Conservation (phyloP, 441 rosid species). For the Erysimum pusillum region DNA sequence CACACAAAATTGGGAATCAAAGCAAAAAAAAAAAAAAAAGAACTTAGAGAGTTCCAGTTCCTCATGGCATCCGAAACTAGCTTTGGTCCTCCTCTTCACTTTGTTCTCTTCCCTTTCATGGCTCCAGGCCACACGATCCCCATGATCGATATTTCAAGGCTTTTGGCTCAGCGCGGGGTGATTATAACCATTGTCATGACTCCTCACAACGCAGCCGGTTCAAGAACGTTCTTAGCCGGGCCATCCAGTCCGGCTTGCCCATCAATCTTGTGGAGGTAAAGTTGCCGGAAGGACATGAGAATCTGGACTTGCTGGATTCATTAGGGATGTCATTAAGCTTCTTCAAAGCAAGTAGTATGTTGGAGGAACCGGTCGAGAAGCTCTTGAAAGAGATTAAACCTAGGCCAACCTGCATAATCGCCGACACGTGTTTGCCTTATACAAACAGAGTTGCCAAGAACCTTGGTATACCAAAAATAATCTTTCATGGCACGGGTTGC, state of each 20-base stretch:
- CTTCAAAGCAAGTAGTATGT: too few species aligned
- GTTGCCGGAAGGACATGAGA: too few species aligned
- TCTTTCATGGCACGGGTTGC: slow-evolving; percentile 53
- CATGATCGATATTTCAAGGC: slow-evolving; percentile 46
- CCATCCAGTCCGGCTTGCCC: slow-evolving; percentile 40
- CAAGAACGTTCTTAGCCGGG: slow-evolving; percentile 39
- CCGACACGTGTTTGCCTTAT: slow-evolving; percentile 46
- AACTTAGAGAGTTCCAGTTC: neutral
- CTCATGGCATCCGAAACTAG: slow-evolving; percentile 37
- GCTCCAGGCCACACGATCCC: slow-evolving; percentile 50
- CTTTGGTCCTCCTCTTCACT: slow-evolving; percentile 32
- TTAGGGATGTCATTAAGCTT: too few species aligned
- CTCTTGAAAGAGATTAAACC: slow-evolving; percentile 44
- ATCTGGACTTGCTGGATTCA: too few species aligned
- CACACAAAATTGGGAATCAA: slow-evolving; percentile 4
- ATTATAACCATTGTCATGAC: slow-evolving; percentile 41
- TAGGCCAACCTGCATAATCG: slow-evolving; percentile 50
- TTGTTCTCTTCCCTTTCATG: slow-evolving; percentile 48
- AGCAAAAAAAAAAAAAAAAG: neutral
- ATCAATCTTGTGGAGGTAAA: slow-evolving; percentile 12
- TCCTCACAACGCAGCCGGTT: slow-evolving; percentile 44
- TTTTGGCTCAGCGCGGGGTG: slow-evolving; percentile 44
- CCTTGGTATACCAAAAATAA: slow-evolving; percentile 50
- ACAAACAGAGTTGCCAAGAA: slow-evolving; percentile 49
- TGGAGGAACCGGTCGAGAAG: slow-evolving; percentile 35